These are phyloP conservation scores for Litsea cubeba DNA, from an alignment of 164 flowering plant species.

Conservation along the genomic window DNA sequence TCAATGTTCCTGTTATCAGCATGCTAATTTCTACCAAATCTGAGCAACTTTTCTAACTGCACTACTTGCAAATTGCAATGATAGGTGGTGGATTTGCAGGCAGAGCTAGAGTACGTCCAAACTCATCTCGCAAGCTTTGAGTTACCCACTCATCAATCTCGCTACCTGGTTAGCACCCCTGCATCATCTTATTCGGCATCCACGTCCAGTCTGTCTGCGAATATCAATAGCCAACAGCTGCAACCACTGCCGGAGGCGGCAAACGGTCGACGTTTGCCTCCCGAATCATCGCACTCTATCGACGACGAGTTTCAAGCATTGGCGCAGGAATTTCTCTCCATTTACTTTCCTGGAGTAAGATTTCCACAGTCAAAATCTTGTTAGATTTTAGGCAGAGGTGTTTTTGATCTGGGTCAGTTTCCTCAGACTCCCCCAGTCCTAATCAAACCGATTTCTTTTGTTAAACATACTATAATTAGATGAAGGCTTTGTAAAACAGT, in stretches of 20 bases:
- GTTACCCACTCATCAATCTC: slow-evolving; percentile 11
- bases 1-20: too few species aligned
- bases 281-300: background rate
- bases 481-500: too few species aligned
- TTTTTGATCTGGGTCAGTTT: background rate
- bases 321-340: slow-evolving; percentile 4
- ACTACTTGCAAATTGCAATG: background rate
- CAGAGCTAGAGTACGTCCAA: slow-evolving; percentile 58
- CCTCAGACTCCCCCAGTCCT: background rate
- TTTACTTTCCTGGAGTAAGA: slow-evolving; percentile 7
- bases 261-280: background rate
- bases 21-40: too few species aligned
- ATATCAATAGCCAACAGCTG: background rate
- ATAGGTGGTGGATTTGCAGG: slow-evolving; percentile 67
- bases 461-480: background rate
- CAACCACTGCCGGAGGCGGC: background rate
- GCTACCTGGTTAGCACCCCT: background rate
- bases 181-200: background rate
- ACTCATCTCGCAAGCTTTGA: slow-evolving; percentile 58
- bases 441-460: background rate
- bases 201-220: background rate
- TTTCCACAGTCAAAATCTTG: slow-evolving; percentile 7
- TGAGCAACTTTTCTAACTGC: too few species aligned
- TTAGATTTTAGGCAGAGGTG: background rate
- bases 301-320: background rate